Evolutionary conservation across 208 protist genomes (phyloP).

Genomic region (Sergeia podlipaevii): DNA sequence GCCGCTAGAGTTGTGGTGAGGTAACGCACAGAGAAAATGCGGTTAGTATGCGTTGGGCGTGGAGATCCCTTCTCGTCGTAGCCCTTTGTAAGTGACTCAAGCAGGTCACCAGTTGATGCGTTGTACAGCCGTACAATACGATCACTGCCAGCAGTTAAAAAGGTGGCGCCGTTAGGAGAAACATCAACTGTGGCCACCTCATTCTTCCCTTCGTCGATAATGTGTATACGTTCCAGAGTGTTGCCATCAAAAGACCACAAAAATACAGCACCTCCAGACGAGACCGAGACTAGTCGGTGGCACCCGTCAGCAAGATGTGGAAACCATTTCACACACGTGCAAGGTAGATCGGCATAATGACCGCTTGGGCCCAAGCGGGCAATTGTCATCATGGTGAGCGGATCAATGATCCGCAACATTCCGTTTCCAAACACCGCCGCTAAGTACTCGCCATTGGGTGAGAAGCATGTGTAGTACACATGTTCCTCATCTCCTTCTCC

Average conservation of each 20-base stretch:
- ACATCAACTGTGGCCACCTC: slow-evolving; percentile 73
- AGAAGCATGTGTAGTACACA: slow-evolving; percentile 31
- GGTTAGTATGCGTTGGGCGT: slow-evolving; percentile 63
- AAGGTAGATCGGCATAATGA: slow-evolving; percentile 38
- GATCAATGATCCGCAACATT: slow-evolving; percentile 30
- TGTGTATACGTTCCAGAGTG: slow-evolving; percentile 13
- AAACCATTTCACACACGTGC: slow-evolving; percentile 61
- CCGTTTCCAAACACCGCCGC: slow-evolving; percentile 61
- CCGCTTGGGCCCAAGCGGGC: slow-evolving; percentile 17
- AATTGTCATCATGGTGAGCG: slow-evolving; percentile 16
- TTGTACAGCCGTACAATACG: slow-evolving; percentile 79
- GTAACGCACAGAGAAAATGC: slow-evolving; percentile 80
- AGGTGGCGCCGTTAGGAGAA: slow-evolving; percentile 25
- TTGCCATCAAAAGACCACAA: slow-evolving; percentile 50
- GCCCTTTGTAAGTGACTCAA: slow-evolving; percentile 29
- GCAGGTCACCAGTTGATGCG: slow-evolving; percentile 20
- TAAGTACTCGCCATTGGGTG: slow-evolving; percentile 46
- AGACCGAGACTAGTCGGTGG: slow-evolving; percentile 52
- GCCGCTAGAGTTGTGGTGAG: slow-evolving; percentile 30
- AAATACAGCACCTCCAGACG: slow-evolving; percentile 52
- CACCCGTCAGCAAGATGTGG: background rate
- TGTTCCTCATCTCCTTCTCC: slow-evolving; percentile 30
- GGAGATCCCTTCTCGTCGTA: slow-evolving; percentile 24
- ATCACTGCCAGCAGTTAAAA: slow-evolving; percentile 86
- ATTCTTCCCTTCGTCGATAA: slow-evolving; percentile 49